Evolutionary conservation across 495 filamentous ascomycete genomes (phyloP), one percentile per base, ranked within the genome.

Genomic region (Aspergillus haitiensis): DNA sequence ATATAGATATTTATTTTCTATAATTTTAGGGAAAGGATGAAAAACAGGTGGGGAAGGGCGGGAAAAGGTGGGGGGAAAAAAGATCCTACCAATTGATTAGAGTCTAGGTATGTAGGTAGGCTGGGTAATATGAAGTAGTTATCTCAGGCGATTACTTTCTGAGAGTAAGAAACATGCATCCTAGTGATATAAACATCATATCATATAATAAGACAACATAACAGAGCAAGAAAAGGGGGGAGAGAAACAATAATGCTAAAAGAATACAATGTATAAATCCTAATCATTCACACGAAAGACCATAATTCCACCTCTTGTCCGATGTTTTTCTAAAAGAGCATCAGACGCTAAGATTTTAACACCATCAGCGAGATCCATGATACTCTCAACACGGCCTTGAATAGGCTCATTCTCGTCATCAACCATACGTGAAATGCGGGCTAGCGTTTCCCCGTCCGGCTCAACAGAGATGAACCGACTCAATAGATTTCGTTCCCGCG

Each of bases 381-480:
- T 60, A n/a, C 59, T 63, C 52, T 72, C 65, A 47, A 71, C 67
- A 7, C 71, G 55, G 5, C 74, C 74, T 10, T 65, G 66, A n/a
- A 78, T 42, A 47, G 53, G 55, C 34, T 66, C 56, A n/a, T 64
- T 58, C 34, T 66, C 56, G 15, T 64, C 58, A 60, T 79, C 73
- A 1, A 79, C 71, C 51, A 79, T 50, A 49, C 67, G 59, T n/a
- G 55, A 66, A 59, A 78, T 74, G 9, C 64, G 58, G 9, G 11
- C 61, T 44, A 79, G 40, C 2, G 71, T 72, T 35, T 42, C 40
- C 7, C 62, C 64, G 59, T 79, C 71, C 11, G 76, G 75, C 48
- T 68, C 69, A n/a, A 75, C 73, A 39, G 67, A 65, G n/a, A 78
- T 66, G 60, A 79, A 75, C 18, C 62, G 66, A 50, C 72, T 75